Base-by-base conservation (phyloP, 768 basidiomycete species). In the Rhodotorula kratochvilovae region DNA sequence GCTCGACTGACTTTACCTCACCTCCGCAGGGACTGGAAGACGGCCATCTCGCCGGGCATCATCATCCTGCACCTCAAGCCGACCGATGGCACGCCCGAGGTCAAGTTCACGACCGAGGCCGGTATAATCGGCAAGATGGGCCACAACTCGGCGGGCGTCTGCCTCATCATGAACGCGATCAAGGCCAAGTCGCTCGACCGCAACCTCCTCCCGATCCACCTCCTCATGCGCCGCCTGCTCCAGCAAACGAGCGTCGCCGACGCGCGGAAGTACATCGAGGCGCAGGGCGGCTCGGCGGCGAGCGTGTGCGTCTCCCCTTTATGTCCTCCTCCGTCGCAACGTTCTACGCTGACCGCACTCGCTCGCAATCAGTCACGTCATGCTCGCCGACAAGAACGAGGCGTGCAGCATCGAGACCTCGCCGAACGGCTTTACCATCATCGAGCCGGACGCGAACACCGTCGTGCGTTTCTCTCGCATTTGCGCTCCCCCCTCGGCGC, bases 131-230 rank as follows among this genome's bases (percentile, higher is more conserved):
- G 63, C 23, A 57, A 57, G 55, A 46, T 65, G 33, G 63, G 55
- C 2, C 33, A 58, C 25, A 67, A 67, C 59, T 36, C 42, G 39
- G 33, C 53, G 6, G 66, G 66, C 27, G 59, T 67, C 39, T 54
- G 36, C 48, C 39, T 60, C 5, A 33, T 48, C 16, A 31, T 67
- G 25, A 67, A 67, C 42, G 66, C 66, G 8, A 48, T 67, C 50
- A 35, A 42, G 36, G 36, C 58, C 58, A 57, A 46, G 25, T 31
- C n/a, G 16, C 45, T 50, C 51, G 39, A 53, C 50, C 53, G 29
- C 39, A 45, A 31, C 51, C 51, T 60, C n/a, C 66, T 61, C 16
- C 66, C 66, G 6, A 43, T 67, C 51, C 66, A 67, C 51, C 66
- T 67, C 48, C 36, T 67, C 59, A 46, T 67, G 39, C 66, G 66